These are phyloP conservation scores for Entomophthora muscae DNA, from an alignment of 371 early-diverging fungal species.

Conservation along the genomic window DNA sequence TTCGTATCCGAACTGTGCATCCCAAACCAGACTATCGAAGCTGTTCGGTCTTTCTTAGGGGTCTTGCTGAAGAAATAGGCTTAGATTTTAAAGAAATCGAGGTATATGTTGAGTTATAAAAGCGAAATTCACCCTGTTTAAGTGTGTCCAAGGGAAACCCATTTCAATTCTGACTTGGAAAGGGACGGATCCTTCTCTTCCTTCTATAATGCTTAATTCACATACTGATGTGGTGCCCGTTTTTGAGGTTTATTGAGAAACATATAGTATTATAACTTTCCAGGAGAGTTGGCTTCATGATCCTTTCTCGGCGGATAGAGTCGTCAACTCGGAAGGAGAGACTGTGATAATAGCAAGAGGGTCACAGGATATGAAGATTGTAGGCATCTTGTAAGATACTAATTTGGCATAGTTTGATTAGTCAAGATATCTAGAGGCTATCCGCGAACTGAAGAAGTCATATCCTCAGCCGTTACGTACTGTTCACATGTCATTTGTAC, in stretches of 20 bases:
- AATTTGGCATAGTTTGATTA: background rate
- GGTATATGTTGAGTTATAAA: slow-evolving; percentile 13
- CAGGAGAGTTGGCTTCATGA: slow-evolving; percentile 45
- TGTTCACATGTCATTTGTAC: slow-evolving; percentile 49
- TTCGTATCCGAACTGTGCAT: slow-evolving; percentile 61
- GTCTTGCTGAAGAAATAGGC: slow-evolving; percentile 43
- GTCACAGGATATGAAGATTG: slow-evolving; percentile 75
- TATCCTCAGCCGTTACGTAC: slow-evolving; percentile 35
- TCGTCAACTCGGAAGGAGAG: slow-evolving; percentile 23
- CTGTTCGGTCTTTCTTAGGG: slow-evolving; percentile 30
- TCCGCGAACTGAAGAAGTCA: slow-evolving; percentile 28
- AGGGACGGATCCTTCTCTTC: slow-evolving; percentile 29
- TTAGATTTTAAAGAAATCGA: slow-evolving; percentile 28
- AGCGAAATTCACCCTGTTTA: background rate
- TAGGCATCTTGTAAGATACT: slow-evolving; percentile 31
- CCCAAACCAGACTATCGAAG: slow-evolving; percentile 54
- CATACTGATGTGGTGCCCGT: slow-evolving; percentile 80
- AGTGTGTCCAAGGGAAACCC: slow-evolving; percentile 39
- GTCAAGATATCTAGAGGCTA: slow-evolving; percentile 47
- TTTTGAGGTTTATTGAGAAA: slow-evolving; percentile 18
- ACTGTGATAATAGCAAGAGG: slow-evolving; percentile 58
- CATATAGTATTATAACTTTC: background rate
- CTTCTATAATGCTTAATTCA: slow-evolving; percentile 49
- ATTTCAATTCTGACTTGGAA: slow-evolving; percentile 43
- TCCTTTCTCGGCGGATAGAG: slow-evolving; percentile 52